Evolutionary conservation across 2,329 filamentous ascomycete genomes (phyloP), one percentile per base, ranked within the genome.

Genomic region (Fusarium praegraminearum): DNA sequence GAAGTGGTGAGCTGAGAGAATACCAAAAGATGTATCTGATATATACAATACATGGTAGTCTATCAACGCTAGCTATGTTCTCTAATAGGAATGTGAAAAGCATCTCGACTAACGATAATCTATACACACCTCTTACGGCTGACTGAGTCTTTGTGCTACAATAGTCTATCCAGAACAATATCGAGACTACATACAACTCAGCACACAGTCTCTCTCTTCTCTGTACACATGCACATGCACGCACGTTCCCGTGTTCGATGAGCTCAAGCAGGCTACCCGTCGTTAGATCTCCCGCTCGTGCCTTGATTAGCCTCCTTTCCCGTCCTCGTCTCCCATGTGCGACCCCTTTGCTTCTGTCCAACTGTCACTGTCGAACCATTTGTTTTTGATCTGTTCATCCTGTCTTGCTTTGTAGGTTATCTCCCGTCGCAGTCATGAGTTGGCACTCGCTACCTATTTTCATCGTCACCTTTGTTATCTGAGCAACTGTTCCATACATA

Each of bases 161-260:
- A 13, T 50, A 55, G 26, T 60, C 54, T 57, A 51, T 51, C 36
- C 56, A 52, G 41, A 32, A 41, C 18, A n/a, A 32, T 30, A 15
- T 28, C 38, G 20, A 40, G 33, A 57, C 50, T 28, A 54, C 57
- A 62, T 30, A 65, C 55, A 69, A 60, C 61, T 57, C 67, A 69
- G 52, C 38, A 54, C 12, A 43, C 36, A 35, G 5, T 20, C 28
- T 30, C 12, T 30, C 28, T 30, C 28, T 30, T 30, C 11, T 54
- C 28, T 32, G 38, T 59, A 57, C 57, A 44, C 44, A 51, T 60
- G n/a, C 57, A 62, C 52, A 46, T 55, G 30, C 60, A 71, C 61
- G 70, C 72, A 74, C 67, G 71, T 71, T 74, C 72, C 73, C 73
- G 72, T 73, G 73, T 71, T 72, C 73, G 72, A 75, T 75, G 70